phyloP scores from a whole-genome alignment of 179 eudicot species.

The Beta lomatogona region DNA sequence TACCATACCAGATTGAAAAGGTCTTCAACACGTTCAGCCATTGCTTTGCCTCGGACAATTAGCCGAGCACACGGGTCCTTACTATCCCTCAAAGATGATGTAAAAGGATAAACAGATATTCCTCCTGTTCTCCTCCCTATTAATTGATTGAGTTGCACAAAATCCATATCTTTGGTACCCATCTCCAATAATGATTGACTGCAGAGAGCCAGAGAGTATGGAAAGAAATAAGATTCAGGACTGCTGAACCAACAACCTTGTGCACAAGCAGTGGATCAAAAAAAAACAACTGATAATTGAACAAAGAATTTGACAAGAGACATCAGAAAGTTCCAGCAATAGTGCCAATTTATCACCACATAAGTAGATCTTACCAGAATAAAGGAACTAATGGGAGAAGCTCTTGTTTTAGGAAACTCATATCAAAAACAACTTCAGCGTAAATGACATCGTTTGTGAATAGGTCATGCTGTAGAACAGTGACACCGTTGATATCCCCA shows the following conservation, averaged over 20 bases:
- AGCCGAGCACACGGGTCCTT: slow-evolving; percentile 73
- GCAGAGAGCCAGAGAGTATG: slow-evolving; percentile 17
- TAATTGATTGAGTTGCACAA: slow-evolving; percentile 91
- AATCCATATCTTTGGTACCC: slow-evolving; percentile 97
- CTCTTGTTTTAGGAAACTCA: slow-evolving; percentile 84
- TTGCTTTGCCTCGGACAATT: slow-evolving; percentile 94
- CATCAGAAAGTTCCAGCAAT: neutral
- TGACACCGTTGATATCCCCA: slow-evolving; percentile 78
- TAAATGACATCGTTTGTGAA: slow-evolving; percentile 95
- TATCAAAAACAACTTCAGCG: slow-evolving; percentile 81
- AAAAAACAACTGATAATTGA: neutral
- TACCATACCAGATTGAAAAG: slow-evolving; percentile 74
- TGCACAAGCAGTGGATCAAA: neutral
- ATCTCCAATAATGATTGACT: slow-evolving; percentile 93
- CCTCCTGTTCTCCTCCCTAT: slow-evolving; percentile 99
- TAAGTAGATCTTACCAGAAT: slow-evolving; percentile 68
- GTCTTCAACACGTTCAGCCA: slow-evolving; percentile 90
- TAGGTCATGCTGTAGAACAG: slow-evolving; percentile 85
- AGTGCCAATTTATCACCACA: neutral
- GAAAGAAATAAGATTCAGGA: slow-evolving; percentile 7
- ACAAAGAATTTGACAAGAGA: neutral
- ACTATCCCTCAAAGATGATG: slow-evolving; percentile 75
- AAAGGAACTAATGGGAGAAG: slow-evolving; percentile 87
- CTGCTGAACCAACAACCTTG: neutral
- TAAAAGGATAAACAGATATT: slow-evolving; percentile 87